phyloP scores from a whole-genome alignment of 306 rosid species.

The Delonix regia region DNA sequence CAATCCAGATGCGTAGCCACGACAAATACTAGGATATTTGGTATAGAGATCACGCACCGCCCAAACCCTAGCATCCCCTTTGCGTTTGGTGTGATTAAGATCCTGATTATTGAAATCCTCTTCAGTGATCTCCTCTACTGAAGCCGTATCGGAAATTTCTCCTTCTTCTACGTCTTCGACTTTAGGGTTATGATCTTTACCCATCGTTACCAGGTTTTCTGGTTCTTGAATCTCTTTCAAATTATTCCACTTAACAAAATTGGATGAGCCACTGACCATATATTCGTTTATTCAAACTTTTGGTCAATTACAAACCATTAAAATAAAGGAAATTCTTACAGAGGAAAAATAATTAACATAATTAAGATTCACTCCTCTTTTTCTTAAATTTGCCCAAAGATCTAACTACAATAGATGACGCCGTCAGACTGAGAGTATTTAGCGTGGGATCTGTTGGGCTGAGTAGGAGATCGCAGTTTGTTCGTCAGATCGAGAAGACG shows the following conservation, averaged over 20 bases:
- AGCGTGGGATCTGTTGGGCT: slow-evolving; percentile 34
- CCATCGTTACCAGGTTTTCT: slow-evolving; percentile 54
- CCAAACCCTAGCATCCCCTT: slow-evolving; percentile 67
- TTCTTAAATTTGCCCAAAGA: slow-evolving; percentile 18
- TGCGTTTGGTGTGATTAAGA: slow-evolving; percentile 44
- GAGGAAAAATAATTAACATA: not conserved
- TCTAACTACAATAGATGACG: slow-evolving; percentile 14
- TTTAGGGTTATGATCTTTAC: slow-evolving; percentile 46
- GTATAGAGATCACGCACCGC: slow-evolving; percentile 71
- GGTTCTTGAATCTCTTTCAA: slow-evolving; percentile 39
- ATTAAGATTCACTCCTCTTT: slow-evolving; percentile 31
- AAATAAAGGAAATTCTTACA: not conserved
- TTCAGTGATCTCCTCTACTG: slow-evolving; percentile 88
- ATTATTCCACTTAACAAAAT: slow-evolving; percentile 41
- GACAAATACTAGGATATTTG: slow-evolving; percentile 61
- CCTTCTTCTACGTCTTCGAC: slow-evolving; percentile 91
- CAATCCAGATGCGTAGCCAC: slow-evolving; percentile 71
- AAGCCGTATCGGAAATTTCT: slow-evolving; percentile 88
- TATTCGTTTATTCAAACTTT: slow-evolving; percentile 36
- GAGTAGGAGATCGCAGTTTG: slow-evolving; percentile 11
- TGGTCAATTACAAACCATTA: not conserved
- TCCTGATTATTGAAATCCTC: slow-evolving; percentile 85
- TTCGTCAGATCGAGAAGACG: slow-evolving; percentile 2
- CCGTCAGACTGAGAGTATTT: not conserved
- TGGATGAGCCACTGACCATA: slow-evolving; percentile 63